Evolutionary conservation across 768 basidiomycete species (phyloP), one percentile per base, ranked within the genome.

Genomic region (Psilocybe cubensis): DNA sequence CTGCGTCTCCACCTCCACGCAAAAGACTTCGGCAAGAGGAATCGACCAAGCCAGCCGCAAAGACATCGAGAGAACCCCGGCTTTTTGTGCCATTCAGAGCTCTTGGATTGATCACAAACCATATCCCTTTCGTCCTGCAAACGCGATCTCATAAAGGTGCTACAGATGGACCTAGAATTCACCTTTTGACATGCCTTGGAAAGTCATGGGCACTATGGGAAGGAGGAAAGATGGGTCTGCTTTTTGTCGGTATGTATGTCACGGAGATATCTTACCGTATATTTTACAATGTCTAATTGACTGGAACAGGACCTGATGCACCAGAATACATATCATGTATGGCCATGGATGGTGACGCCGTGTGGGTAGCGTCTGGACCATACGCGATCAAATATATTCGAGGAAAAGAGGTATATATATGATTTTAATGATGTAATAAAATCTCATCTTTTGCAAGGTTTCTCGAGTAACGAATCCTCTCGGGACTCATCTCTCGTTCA

Each of bases 121-220:
- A 89, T 74, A 82, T 96, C 23, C 94, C 96, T 9, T 93, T 96
- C 69, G 85, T 89, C 14, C 71, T 98, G 56, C 94, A 96, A 77
- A 86, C 89, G 1, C 84, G 93, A 52, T 86, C 91, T 0, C 80
- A 87, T 66, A 96, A 95, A 69, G 92, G 92, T 23, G 85, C 92
- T 20, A 84, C 91, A 1, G 89, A 89, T 18, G 92, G 90, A 2
- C 94, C 96, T 0, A 83, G 85, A 45, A 79, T 96, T 56, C 89
- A 94, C 60, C 76, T 98, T 41, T 73, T 97, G 29, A 96, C 94
- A 10, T 95, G 92, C 66, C 74, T 98, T 7, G 96, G 96, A 5
- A 84, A 78, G 56, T 85, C 91, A 62, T 98, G 96, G 96, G 92
- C 94, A 17, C 77, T 97, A 67, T 98, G 96, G 96, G 94, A 97